These are phyloP conservation scores for Phytophthora chlamydospora DNA, from an alignment of 352 stramenopile genomes.

Conservation along the genomic window DNA sequence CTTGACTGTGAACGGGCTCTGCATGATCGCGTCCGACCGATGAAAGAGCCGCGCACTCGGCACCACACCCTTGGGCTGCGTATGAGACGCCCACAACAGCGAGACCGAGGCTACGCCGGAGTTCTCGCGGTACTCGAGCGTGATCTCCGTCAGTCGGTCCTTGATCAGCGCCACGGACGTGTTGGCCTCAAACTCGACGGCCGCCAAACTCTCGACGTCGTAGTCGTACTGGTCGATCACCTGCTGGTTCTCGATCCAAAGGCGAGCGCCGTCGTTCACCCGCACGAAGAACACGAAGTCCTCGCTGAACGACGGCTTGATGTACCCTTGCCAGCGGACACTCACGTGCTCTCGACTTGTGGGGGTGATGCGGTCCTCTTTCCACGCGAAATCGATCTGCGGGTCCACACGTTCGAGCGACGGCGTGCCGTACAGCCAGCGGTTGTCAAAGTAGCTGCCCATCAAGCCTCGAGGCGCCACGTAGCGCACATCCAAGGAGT, in stretches of 20 bases:
- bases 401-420: conserved; percentile 87
- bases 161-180: conserved; percentile 62
- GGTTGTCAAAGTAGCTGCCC: conserved; percentile 96
- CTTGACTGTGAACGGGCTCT: conserved; percentile 69
- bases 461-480: conserved; percentile 82
- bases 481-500: conserved; percentile 86
- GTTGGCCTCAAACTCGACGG: conserved; percentile 46
- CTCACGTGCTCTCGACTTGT: conserved; percentile 95
- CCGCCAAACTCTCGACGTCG: conserved; percentile 35
- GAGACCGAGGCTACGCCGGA: conserved; percentile 80
- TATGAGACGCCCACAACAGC: conserved; percentile 89
- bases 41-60: conserved; percentile 89
- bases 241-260: conserved; percentile 77
- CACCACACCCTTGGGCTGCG: conserved; percentile 89
- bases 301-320: conserved; percentile 92
- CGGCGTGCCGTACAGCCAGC: conserved; percentile 91
- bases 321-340: conserved; percentile 92
- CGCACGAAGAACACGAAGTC: conserved; percentile 87
- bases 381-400: conserved; percentile 93
- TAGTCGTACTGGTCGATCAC: conserved; percentile 66
- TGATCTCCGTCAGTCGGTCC: conserved; percentile 83
- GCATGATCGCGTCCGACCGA: conserved; percentile 56
- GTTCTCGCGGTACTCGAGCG: conserved; percentile 95
- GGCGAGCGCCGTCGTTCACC: conserved; percentile 89
- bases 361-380: conserved; percentile 83